phyloP scores from a whole-genome alignment of 352 stramenopile species.

The Globisporangium sylvaticum region DNA sequence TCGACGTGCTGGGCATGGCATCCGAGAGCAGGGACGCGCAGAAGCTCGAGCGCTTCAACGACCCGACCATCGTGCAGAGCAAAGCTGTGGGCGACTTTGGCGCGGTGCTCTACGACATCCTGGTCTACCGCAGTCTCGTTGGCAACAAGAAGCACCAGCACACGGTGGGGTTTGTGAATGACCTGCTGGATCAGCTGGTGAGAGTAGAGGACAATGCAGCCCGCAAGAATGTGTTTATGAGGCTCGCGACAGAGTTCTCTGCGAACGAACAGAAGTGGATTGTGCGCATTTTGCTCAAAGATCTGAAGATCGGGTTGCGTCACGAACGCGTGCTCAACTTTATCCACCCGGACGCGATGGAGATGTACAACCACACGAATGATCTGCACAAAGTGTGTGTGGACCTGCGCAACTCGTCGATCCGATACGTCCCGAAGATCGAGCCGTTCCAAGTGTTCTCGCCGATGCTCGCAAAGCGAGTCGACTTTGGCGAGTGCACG shows the following conservation, averaged over 20 bases:
- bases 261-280: conserved; percentile 83
- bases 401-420: conserved; percentile 69
- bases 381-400: conserved; percentile 74
- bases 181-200: conserved; percentile 54
- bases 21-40: conserved; percentile 61
- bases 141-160: conserved; percentile 37
- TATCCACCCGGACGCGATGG: conserved; percentile 74
- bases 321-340: conserved; percentile 79
- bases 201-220: conserved; percentile 34
- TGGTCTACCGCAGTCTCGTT: conserved; percentile 57
- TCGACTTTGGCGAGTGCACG: conserved; percentile 82
- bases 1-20: conserved; percentile 68
- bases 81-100: conserved; percentile 83
- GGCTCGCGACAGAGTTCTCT: conserved; percentile 67
- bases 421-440: conserved; percentile 78
- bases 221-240: conserved; percentile 66
- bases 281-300: conserved; percentile 79
- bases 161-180: conserved; percentile 61
- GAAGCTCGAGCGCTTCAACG: conserved; percentile 79
- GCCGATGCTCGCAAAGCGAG: conserved; percentile 82
- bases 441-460: conserved; percentile 84
- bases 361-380: conserved; percentile 89
- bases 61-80: conserved; percentile 75
- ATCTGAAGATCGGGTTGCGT: conserved; percentile 80
- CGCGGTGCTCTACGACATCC: conserved; percentile 66